These are phyloP conservation scores for Colletotrichum incanum DNA, from an alignment of 2,329 filamentous ascomycete genomes.

Conservation along the genomic window DNA sequence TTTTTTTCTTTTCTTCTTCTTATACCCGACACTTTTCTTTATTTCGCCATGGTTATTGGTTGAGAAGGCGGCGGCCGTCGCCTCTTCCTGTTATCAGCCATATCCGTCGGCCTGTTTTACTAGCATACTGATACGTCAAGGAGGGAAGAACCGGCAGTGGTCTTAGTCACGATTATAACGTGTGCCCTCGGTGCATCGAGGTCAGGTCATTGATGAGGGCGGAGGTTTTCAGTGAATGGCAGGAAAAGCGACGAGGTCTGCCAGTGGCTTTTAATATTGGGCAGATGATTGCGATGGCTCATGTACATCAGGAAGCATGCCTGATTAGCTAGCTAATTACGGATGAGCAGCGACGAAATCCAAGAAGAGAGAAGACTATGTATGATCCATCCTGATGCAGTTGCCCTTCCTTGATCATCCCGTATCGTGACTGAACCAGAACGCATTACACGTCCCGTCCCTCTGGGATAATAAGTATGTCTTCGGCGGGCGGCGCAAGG, in stretches of 20 bases:
- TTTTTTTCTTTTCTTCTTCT: conserved; percentile 44
- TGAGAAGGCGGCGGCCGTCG: conserved; percentile 16
- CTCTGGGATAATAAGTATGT: background rate
- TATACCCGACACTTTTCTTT: conserved; percentile 56
- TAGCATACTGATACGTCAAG: conserved; percentile 33
- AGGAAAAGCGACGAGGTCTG: conserved; percentile 34
- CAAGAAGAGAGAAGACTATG: conserved; percentile 32
- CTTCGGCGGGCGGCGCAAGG: background rate
- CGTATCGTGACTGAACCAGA: background rate
- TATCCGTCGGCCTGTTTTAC: conserved; percentile 39
- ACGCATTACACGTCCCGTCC: too few relatives aligned
- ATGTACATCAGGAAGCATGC: conserved; percentile 42
- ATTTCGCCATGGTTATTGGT: conserved; percentile 49
- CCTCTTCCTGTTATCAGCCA: conserved; percentile 16
- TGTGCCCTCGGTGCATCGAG: conserved; percentile 8
- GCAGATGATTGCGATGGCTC: conserved; percentile 37
- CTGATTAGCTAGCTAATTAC: conserved; percentile 42
- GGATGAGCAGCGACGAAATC: conserved; percentile 35
- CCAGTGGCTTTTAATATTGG: conserved; percentile 37
- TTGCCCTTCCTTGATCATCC: background rate
- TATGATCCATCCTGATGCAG: conserved; percentile 24
- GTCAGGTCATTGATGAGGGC: conserved; percentile 6
- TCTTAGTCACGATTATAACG: conserved; percentile 16
- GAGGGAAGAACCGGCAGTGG: conserved; percentile 1
- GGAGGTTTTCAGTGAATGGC: background rate